Conservation (phyloP, 2,329 filamentous ascomycete species). For the Diaporthe helianthi region DNA sequence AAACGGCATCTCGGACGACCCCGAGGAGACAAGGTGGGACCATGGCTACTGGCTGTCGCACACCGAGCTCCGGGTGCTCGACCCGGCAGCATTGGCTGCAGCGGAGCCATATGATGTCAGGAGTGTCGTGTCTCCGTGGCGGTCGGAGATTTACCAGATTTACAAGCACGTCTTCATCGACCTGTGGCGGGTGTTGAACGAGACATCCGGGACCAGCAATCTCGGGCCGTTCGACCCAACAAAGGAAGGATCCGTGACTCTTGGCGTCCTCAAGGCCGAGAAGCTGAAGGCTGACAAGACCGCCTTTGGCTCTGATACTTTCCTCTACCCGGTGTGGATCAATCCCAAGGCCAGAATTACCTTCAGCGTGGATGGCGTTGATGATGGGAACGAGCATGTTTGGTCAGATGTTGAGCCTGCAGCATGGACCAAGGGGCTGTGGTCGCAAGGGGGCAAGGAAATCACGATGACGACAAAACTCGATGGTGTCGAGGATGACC, state of each 20-base stretch:
- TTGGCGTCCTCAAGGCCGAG: constrained; percentile 24
- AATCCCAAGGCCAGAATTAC: constrained; percentile 13
- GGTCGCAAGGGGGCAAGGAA: constrained; percentile 26
- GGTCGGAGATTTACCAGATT: constrained; percentile 32
- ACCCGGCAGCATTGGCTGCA: constrained; percentile 4
- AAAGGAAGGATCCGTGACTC: constrained; percentile 27
- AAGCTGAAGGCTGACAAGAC: constrained; percentile 24
- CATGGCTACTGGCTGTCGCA: constrained; percentile 31
- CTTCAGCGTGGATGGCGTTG: constrained; percentile 6
- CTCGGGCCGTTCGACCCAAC: constrained; percentile 31
- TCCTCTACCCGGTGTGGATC: constrained; percentile 34
- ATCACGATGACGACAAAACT: constrained; percentile 29
- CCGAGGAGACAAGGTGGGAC: constrained; percentile 23
- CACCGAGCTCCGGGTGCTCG: constrained; percentile 29
- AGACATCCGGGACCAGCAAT: background rate
- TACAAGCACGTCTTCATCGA: constrained; percentile 36
- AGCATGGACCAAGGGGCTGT: constrained; percentile 34
- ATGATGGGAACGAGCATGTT: background rate
- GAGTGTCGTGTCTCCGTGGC: constrained; percentile 32
- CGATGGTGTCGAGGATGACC: constrained; percentile 14
- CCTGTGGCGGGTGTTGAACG: constrained; percentile 30
- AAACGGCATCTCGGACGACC: constrained; percentile 22
- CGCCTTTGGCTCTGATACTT: constrained; percentile 32
- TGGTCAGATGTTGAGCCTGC: constrained; percentile 26
- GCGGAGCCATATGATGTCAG: constrained; percentile 22